phyloP scores from a whole-genome alignment of 2,329 filamentous ascomycete species.

The Alternaria panax region DNA sequence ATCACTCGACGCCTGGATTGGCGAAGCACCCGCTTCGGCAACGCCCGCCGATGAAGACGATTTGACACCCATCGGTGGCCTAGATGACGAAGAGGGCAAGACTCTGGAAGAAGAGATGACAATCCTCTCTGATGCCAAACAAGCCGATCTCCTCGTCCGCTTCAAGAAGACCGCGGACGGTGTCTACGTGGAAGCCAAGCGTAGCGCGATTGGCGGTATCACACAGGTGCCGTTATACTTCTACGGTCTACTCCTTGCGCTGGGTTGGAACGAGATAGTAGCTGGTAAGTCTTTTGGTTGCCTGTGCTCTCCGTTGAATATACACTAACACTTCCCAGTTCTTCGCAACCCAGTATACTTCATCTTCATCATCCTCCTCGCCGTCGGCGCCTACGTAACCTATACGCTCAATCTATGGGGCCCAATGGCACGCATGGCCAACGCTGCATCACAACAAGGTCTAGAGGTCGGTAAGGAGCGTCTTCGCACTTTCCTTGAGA shows the following conservation, averaged over 20 bases:
- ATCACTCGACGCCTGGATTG: conserved; percentile 85
- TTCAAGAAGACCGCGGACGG: conserved; percentile 99
- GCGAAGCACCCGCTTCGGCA: conserved; percentile 74
- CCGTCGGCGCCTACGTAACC: conserved; percentile 82
- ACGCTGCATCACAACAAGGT: conserved; percentile 85
- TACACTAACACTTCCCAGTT: conserved; percentile 62
- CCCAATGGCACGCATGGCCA: conserved; percentile 93
- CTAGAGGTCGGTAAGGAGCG: conserved; percentile 91
- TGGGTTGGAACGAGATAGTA: conserved; percentile 99
- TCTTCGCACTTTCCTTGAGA: conserved; percentile 87
- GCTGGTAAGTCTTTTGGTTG: conserved; percentile 71
- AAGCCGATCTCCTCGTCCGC: conserved; percentile 87
- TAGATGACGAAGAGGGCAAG: conserved; percentile 94
- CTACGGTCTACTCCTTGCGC: conserved; percentile 83
- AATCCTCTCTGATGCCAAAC: conserved; percentile 86
- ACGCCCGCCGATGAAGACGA: conserved; percentile 90
- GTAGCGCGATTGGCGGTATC: conserved; percentile 93
- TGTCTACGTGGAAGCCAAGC: conserved; percentile 97
- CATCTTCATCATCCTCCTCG: conserved; percentile 80
- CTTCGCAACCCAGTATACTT: conserved; percentile 94
- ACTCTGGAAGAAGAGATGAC: conserved; percentile 96
- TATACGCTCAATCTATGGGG: conserved; percentile 95
- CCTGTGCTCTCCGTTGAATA: neutral
- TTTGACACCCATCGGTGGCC: conserved; percentile 83
- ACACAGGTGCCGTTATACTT: conserved; percentile 95